These are phyloP conservation scores for Willaertia magna DNA, from an alignment of 208 protist species.

Conservation along the genomic window DNA sequence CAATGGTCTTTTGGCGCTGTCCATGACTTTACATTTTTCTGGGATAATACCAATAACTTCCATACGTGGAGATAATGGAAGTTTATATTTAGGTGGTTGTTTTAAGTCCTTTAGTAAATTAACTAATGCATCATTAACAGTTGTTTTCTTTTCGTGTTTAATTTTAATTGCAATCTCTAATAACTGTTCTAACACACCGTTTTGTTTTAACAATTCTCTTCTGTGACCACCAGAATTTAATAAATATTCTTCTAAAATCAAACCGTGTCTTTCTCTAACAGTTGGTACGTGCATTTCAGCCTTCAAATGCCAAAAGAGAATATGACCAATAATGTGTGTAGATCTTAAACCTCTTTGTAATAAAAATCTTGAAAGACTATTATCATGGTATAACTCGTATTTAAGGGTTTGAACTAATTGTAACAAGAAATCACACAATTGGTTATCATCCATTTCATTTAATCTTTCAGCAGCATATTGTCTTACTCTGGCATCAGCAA, in stretches of 20 bases:
- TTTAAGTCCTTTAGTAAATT: slow-evolving; percentile 33
- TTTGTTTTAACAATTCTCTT: slow-evolving; percentile 3
- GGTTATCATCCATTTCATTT: slow-evolving; percentile 45
- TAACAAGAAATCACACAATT: slow-evolving; percentile 52
- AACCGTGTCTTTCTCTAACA: slow-evolving; percentile 54
- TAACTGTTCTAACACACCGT: slow-evolving; percentile 44
- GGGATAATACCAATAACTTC: slow-evolving; percentile 56
- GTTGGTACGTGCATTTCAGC: slow-evolving; percentile 54
- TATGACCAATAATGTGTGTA: slow-evolving; percentile 56
- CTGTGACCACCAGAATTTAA: neutral
- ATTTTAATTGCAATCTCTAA: slow-evolving; percentile 45
- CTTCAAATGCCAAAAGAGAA: slow-evolving; percentile 68
- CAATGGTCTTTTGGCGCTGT: slow-evolving; percentile 72
- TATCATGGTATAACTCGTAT: slow-evolving; percentile 63
- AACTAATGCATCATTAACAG: neutral
- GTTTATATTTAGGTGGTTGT: slow-evolving; percentile 46
- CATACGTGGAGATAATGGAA: slow-evolving; percentile 49
- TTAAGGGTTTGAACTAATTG: slow-evolving; percentile 69
- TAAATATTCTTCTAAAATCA: slow-evolving; percentile 52
- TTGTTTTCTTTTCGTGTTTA: slow-evolving; percentile 30
- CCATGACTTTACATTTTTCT: slow-evolving; percentile 76
- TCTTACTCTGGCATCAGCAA: slow-evolving; percentile 48
- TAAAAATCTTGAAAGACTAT: slow-evolving; percentile 48
- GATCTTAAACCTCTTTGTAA: slow-evolving; percentile 46
- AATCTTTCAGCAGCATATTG: slow-evolving; percentile 51